phyloP scores from a whole-genome alignment of 2,329 filamentous ascomycete species.

The Ceratocystis alfenasii region DNA sequence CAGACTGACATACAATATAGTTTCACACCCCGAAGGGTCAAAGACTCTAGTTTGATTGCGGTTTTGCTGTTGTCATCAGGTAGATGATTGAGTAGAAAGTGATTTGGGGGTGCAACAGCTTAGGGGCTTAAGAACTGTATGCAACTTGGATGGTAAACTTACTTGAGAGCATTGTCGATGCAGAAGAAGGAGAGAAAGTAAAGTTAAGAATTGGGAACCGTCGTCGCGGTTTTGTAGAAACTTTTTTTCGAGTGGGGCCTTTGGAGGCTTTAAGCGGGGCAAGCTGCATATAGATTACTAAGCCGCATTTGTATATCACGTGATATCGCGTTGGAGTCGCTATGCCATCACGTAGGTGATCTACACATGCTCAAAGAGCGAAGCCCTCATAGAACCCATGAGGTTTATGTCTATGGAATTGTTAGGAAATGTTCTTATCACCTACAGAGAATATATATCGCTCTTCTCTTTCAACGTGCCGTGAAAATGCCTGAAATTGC shows the following conservation, averaged over 20 bases:
- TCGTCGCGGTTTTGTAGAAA: slow-evolving; percentile 13
- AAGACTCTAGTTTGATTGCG: slow-evolving; percentile 98
- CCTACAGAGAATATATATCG: no score
- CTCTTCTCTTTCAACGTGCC: no score
- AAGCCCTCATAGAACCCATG: no score
- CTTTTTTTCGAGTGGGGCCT: slow-evolving; percentile 21
- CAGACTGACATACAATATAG: slow-evolving; percentile 84
- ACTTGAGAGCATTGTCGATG: slow-evolving; percentile 22
- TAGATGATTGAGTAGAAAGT: slow-evolving; percentile 23
- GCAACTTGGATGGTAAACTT: slow-evolving; percentile 27
- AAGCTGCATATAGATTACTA: not conserved
- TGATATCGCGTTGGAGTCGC: slow-evolving; percentile 24
- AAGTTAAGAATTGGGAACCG: slow-evolving; percentile 22
- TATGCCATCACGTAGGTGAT: not conserved
- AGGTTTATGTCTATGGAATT: no score
- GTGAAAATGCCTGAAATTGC: slow-evolving; percentile 49
- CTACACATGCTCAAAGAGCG: not conserved
- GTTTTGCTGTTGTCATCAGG: slow-evolving; percentile 76
- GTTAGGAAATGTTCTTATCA: no score
- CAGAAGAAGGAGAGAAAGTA: slow-evolving; percentile 19
- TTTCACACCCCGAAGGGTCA: slow-evolving; percentile 75
- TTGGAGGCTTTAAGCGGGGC: slow-evolving; percentile 3
- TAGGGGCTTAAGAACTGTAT: not conserved
- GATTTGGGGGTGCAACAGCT: slow-evolving; percentile 20
- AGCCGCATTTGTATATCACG: slow-evolving; percentile 25